Evolutionary conservation across 2,329 filamentous ascomycete species (phyloP).

Genomic region (Hortaea sp.): DNA sequence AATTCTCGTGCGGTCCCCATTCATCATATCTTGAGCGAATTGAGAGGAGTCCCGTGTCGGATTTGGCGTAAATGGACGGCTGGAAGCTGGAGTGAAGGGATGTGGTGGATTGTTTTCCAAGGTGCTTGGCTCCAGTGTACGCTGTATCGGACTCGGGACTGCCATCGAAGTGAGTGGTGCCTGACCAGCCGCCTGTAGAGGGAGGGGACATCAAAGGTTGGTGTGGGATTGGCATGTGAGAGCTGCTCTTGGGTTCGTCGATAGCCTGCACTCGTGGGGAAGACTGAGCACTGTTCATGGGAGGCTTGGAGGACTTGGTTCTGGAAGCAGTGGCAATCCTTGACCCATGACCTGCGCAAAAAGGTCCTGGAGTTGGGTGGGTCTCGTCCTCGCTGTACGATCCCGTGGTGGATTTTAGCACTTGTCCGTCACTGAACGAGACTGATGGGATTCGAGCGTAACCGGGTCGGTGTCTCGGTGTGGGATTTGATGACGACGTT

Average conservation of each 20-base stretch:
- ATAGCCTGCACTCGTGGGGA: constrained; percentile 15
- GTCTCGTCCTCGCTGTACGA: constrained; percentile 25
- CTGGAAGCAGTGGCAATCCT: background rate
- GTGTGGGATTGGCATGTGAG: constrained; percentile 6
- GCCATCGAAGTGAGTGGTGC: constrained; percentile 15
- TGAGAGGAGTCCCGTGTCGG: constrained; percentile 16
- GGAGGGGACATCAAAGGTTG: constrained; percentile 13
- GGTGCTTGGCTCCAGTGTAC: constrained; percentile 7
- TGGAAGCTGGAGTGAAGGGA: constrained; percentile 15
- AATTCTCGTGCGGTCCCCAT: constrained; percentile 15
- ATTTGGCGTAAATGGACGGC: constrained; percentile 10
- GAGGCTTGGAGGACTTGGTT: background rate
- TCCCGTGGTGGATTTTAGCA: constrained; percentile 10
- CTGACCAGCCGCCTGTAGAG: constrained; percentile 14
- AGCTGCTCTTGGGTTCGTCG: constrained; percentile 5
- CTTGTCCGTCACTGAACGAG: constrained; percentile 20
- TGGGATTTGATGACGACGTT: background rate
- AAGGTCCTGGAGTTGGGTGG: constrained; percentile 3
- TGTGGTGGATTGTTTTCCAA: constrained; percentile 6
- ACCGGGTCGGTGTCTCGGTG: constrained; percentile 22
- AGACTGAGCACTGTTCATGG: constrained; percentile 16
- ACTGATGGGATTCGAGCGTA: constrained; percentile 29
- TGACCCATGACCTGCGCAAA: constrained; percentile 1
- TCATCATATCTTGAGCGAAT: constrained; percentile 15
- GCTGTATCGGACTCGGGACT: constrained; percentile 11